A percentile compares a stretch with the other conserved stretches of the same genome.
Evolutionary conservation across 192 early-diverging fungal genomes (phyloP).

Genomic region (Podila minutissima): DNA sequence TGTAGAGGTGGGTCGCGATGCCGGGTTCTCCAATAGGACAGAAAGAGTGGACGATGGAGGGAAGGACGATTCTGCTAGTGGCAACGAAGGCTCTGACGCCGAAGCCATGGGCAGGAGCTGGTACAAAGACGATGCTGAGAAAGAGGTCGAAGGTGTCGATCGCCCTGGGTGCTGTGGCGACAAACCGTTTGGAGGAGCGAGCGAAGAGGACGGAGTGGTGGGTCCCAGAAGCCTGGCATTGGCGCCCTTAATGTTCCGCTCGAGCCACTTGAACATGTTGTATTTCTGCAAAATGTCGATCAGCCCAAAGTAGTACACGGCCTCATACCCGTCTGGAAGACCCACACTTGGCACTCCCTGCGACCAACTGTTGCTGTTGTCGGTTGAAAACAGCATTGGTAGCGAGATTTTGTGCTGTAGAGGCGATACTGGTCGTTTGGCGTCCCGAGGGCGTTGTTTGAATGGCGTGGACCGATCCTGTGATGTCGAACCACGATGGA

Average conservation of each 20-base stretch:
- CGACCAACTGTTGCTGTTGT: constrained; percentile 17
- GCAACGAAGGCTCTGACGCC: constrained; percentile 29
- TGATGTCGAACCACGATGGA: neutral
- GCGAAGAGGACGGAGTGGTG: neutral
- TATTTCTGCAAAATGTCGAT: constrained; percentile 50
- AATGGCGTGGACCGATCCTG: neutral
- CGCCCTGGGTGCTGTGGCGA: neutral
- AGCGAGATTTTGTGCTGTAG: neutral
- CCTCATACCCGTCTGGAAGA: constrained; percentile 27
- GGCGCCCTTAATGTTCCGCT: constrained; percentile 37
- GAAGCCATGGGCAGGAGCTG: constrained; percentile 34
- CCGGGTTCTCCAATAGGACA: constrained; percentile 22
- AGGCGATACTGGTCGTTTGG: neutral
- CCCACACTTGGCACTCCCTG: constrained; percentile 24
- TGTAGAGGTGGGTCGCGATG: constrained; percentile 1
- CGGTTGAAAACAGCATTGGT: neutral
- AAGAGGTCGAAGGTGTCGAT: constrained; percentile 19
- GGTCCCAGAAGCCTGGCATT: constrained; percentile 35
- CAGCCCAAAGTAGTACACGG: constrained; percentile 45
- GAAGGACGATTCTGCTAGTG: neutral
- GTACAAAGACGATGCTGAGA: constrained; percentile 25
- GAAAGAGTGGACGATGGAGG: constrained; percentile 21
- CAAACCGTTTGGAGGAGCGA: neutral
- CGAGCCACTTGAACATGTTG: constrained; percentile 38
- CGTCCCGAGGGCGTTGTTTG: neutral